A percentile compares a stretch with the other conserved stretches of the same genome.
Conservation (phyloP, 1,139 yeast species). For the Groenewaldozyma auringiensis region DNA sequence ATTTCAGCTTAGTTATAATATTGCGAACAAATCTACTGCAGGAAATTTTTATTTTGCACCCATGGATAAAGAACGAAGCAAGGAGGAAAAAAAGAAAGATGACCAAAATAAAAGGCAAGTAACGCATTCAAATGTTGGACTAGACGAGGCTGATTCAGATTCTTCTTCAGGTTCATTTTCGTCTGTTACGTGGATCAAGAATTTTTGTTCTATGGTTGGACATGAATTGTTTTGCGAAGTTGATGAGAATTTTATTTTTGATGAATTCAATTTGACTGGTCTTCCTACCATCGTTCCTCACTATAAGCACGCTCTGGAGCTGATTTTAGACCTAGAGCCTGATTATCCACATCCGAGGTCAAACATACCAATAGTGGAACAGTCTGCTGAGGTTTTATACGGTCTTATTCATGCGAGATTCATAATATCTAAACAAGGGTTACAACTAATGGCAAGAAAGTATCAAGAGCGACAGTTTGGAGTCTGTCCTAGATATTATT, state of each 20-base stretch:
- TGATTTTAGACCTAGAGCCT: constrained; percentile 83
- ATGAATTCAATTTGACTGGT: constrained; percentile 92
- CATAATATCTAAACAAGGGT: constrained; percentile 81
- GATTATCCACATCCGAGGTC: constrained; percentile 53
- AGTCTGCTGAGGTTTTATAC: constrained; percentile 83
- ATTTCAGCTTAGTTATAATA: no score
- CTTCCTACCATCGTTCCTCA: constrained; percentile 78
- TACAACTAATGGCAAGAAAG: constrained; percentile 92
- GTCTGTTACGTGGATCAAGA: constrained; percentile 69
- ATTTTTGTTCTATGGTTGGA: constrained; percentile 79
- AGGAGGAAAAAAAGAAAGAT: not conserved
- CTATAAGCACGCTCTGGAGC: constrained; percentile 85
- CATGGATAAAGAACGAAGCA: not conserved
- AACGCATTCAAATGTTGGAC: not conserved
- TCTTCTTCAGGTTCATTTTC: constrained; percentile 19
- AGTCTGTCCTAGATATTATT: constrained; percentile 78
- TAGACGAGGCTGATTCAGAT: constrained; percentile 10
- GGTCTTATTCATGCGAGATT: constrained; percentile 93
- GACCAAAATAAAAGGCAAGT: not conserved
- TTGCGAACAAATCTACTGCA: no score
- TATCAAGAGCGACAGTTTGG: constrained; percentile 89
- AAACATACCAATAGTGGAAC: constrained; percentile 70
- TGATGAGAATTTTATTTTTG: constrained; percentile 84
- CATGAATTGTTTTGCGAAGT: constrained; percentile 94
- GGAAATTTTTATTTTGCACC: no score